Conservation (phyloP, 2,329 filamentous ascomycete species). For the Penicillium psychrosexuale region DNA sequence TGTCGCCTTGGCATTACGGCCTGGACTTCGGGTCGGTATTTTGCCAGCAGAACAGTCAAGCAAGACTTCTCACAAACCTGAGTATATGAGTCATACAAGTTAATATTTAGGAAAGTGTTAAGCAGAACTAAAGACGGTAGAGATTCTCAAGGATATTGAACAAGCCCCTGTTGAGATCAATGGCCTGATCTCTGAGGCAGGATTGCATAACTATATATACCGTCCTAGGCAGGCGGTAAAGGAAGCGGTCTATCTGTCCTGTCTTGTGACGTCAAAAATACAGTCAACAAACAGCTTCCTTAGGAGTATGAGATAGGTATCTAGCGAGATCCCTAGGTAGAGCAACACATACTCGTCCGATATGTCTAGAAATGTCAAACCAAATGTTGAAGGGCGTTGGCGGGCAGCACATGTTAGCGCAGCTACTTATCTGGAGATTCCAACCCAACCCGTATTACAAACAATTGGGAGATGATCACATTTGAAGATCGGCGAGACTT, state of each 20-base stretch:
- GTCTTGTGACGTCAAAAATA: conserved; percentile 24
- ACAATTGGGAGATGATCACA: background rate
- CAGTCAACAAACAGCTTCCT: conserved; percentile 7
- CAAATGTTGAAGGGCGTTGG: too few relatives aligned
- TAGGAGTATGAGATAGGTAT: background rate
- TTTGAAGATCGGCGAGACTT: background rate
- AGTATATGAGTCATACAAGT: background rate
- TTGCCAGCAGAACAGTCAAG: background rate
- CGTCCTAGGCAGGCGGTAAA: background rate
- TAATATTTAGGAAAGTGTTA: background rate
- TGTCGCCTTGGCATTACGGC: conserved; percentile 18
- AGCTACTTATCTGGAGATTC: background rate
- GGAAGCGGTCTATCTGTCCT: background rate
- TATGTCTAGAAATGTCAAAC: background rate
- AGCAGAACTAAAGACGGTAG: too few relatives aligned
- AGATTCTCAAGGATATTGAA: background rate
- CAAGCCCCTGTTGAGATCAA: background rate
- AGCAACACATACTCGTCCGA: too few relatives aligned
- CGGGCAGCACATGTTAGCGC: background rate
- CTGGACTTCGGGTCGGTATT: background rate
- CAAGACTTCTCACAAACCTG: background rate
- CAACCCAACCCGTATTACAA: background rate
- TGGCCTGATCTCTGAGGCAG: background rate
- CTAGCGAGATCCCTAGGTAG: background rate
- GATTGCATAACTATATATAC: background rate